A percentile compares a stretch with the other conserved stretches of the same genome.
Evolutionary conservation across 1,284 basidiomycete species (phyloP).

Genomic region (Rhodofomes roseus): DNA sequence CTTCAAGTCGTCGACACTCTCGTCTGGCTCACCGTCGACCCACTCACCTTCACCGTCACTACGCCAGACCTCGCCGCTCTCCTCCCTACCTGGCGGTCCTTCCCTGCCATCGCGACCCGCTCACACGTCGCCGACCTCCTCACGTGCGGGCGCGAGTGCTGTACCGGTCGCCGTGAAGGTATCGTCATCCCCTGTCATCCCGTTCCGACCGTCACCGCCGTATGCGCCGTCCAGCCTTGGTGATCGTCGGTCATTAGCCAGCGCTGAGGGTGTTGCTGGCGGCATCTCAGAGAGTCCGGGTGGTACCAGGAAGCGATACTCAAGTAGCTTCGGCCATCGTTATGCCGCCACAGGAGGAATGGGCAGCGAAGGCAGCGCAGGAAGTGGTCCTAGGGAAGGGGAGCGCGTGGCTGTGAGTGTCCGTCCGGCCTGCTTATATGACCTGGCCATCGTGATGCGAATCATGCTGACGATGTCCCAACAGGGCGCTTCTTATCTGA

Average conservation of each 20-base stretch:
- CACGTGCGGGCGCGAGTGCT: conserved; percentile 23
- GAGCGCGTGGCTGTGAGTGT: conserved; percentile 32
- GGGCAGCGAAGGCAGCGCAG: conserved; percentile 39
- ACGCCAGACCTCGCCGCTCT: conserved; percentile 40
- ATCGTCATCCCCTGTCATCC: conserved; percentile 21
- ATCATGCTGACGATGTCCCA: conserved; percentile 3
- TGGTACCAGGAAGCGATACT: conserved; percentile 36
- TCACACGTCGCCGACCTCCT: conserved; percentile 37
- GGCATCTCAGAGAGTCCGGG: conserved; percentile 19
- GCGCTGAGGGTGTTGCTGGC: conserved; percentile 24
- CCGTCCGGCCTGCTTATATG: neutral
- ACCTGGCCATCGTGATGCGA: neutral
- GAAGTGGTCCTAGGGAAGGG: conserved; percentile 33
- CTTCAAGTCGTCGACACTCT: conserved; percentile 69
- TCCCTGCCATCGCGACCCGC: conserved; percentile 33
- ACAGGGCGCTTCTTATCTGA: conserved; percentile 42
- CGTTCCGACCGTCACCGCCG: conserved; percentile 41
- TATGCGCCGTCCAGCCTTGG: conserved; percentile 46
- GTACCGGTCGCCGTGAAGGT: neutral
- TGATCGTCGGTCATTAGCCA: conserved; percentile 36
- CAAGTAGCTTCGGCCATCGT: conserved; percentile 70
- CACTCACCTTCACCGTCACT: conserved; percentile 46
- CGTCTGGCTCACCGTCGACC: conserved; percentile 47
- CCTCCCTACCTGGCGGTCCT: conserved; percentile 23
- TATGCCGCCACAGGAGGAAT: conserved; percentile 42